A percentile compares a stretch with the other conserved stretches of the same genome.
These are phyloP conservation scores for Fusarium newnesense DNA, from an alignment of 2,329 filamentous ascomycete species.

Conservation along the genomic window DNA sequence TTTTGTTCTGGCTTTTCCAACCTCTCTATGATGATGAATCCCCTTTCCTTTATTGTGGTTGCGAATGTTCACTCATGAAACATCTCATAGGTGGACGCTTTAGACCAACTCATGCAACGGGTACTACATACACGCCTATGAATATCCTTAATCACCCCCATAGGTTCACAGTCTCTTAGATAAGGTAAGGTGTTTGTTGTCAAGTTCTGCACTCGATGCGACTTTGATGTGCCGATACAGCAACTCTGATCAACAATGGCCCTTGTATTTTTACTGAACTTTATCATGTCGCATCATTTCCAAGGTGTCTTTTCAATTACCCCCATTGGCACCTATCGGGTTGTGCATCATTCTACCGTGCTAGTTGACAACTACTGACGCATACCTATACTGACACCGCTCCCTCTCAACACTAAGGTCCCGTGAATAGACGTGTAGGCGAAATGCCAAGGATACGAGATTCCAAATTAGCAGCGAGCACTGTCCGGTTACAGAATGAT, in stretches of 20 bases:
- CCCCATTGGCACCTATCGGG: not conserved
- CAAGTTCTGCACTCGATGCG: slow-evolving; percentile 27
- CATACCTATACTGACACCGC: slow-evolving; percentile 12
- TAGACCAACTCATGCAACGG: slow-evolving; percentile 22
- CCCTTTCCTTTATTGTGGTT: slow-evolving; percentile 22
- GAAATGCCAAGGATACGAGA: slow-evolving; percentile 6
- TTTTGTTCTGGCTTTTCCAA: not conserved
- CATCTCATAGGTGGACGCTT: slow-evolving; percentile 28
- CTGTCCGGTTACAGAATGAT: slow-evolving; percentile 11
- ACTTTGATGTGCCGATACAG: slow-evolving; percentile 34
- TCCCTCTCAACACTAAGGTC: not conserved
- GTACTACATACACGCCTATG: slow-evolving; percentile 7
- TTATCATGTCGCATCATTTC: slow-evolving; percentile 8
- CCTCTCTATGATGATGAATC: not conserved
- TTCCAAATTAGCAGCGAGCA: slow-evolving; percentile 3
- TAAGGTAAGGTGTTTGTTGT: slow-evolving; percentile 29
- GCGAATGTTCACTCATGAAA: slow-evolving; percentile 25
- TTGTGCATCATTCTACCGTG: not conserved
- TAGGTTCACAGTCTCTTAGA: slow-evolving; percentile 26
- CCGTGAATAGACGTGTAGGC: slow-evolving; percentile 4
- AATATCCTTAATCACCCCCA: not conserved
- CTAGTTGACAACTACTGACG: slow-evolving; percentile 8
- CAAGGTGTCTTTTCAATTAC: not conserved
- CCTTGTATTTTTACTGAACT: slow-evolving; percentile 16
- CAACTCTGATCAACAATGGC: slow-evolving; percentile 31